Evolutionary conservation across 129 eudicot species (phyloP).

Genomic region (Centaurea solstitialis): DNA sequence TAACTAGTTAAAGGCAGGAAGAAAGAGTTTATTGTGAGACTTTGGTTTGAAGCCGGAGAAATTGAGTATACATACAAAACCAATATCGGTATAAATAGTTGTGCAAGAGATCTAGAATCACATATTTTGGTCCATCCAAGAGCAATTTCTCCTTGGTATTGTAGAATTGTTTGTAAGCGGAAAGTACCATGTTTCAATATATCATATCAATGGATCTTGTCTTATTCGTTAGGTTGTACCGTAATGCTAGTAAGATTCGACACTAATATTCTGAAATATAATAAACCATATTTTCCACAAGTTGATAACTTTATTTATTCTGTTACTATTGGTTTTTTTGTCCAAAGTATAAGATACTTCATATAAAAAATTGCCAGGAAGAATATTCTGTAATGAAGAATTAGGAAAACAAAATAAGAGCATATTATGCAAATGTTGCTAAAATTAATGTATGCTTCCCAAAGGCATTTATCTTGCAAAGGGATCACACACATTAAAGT

Average conservation of each 20-base stretch:
- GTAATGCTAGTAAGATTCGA: background rate
- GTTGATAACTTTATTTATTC: background rate
- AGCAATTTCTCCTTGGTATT: background rate
- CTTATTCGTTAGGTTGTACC: background rate
- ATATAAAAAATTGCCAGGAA: background rate
- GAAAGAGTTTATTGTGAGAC: background rate
- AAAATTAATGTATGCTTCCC: no score
- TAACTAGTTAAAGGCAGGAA: background rate
- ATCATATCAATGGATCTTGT: background rate
- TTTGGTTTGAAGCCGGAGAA: background rate
- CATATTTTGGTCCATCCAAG: slow-evolving; percentile 12
- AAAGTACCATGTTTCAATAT: background rate
- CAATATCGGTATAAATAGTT: background rate
- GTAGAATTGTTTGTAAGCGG: background rate
- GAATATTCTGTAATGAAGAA: no score
- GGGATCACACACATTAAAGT: no score
- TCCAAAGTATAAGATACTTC: background rate
- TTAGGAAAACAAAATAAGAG: no score
- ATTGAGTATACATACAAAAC: background rate
- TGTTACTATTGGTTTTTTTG: background rate
- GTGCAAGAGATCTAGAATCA: background rate
- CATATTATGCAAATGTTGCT: no score
- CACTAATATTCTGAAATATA: background rate
- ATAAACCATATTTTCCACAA: background rate
- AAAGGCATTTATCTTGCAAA: no score